Base-by-base conservation (phyloP, 352 stramenopile species). In the Phytophthora fragariaefolia region DNA sequence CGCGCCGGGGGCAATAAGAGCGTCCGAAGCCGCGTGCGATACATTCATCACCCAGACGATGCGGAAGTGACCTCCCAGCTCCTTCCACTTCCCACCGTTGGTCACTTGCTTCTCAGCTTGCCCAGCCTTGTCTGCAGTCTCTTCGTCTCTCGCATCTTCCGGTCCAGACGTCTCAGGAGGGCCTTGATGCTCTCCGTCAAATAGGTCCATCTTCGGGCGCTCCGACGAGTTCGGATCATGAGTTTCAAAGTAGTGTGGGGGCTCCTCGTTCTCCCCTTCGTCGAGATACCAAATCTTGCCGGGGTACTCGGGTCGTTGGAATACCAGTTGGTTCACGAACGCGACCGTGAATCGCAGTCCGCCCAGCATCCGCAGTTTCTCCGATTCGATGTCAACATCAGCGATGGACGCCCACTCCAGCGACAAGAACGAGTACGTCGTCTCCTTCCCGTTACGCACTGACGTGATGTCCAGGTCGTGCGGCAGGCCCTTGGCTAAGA, bases 401-500 rank as follows among this genome's bases (percentile, higher is more conserved):
- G 87, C 87, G 30, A 95, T 87, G 15, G 89, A 85, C 6, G 83
- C 90, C 86, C 87, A 97, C 52, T 93, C 83, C 3, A 95, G 55
- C 15, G 83, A 91, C 34, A 96, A 58, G 68, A 96, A 96, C 34
- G 82, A 93, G 76, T 89, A 92, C 59, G 79, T 85, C 22, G 59
- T 77, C 23, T 81, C 73, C 45, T 85, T 89, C 1, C 67, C 67
- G 40, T 91, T 91, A 6, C 80, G 77, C 26, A 89, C 69, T 6
- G 82, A 79, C 24, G 82, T 77, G 52, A 94, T 80, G 42, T 96
- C 87, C 38, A 96, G 66, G 15, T 89, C 72, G 18, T 90, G 83
- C 1, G 79, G 57, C 2, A 71, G 5, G n/a, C 87, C 86, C 50
- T 93, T 93, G 5, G 74, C 86, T 15, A 96, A 69, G 34, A 87